Conservation (phyloP, 2,329 filamentous ascomycete species). For the Sporothrix dimorphospora region DNA sequence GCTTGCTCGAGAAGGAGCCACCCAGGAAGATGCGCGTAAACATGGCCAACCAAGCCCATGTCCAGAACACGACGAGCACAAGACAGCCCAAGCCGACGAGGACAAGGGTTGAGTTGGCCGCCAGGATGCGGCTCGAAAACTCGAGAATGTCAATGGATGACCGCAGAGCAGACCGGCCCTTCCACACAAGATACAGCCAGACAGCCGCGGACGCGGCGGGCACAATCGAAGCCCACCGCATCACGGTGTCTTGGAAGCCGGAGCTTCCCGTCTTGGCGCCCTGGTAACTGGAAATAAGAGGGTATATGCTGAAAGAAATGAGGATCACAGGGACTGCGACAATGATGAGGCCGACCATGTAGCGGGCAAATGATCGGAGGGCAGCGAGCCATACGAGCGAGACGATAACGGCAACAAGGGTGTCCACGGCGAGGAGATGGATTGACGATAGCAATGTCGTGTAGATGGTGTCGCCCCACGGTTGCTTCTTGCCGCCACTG, state of each 20-base stretch:
- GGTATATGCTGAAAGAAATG: slow-evolving; percentile 87
- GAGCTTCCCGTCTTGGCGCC: slow-evolving; percentile 70
- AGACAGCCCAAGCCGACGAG: slow-evolving; percentile 81
- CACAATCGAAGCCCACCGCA: slow-evolving; percentile 83
- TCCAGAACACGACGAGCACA: slow-evolving; percentile 78
- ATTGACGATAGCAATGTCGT: slow-evolving; percentile 84
- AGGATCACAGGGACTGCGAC: slow-evolving; percentile 84
- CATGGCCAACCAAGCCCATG: slow-evolving; percentile 96
- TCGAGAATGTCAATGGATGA: slow-evolving; percentile 88
- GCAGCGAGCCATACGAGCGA: slow-evolving; percentile 89
- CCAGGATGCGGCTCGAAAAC: slow-evolving; percentile 85
- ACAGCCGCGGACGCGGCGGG: slow-evolving; percentile 73
- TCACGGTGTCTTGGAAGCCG: slow-evolving; percentile 81
- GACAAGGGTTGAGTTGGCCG: slow-evolving; percentile 80
- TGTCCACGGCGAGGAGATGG: slow-evolving; percentile 87
- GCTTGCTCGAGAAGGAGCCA: slow-evolving; percentile 72
- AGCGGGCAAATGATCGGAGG: slow-evolving; percentile 82
- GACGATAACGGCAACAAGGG: slow-evolving; percentile 83
- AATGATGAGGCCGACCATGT: slow-evolving; percentile 79
- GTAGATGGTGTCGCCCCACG: slow-evolving; percentile 92
- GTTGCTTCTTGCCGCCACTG: slow-evolving; percentile 56
- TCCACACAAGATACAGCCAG: slow-evolving; percentile 83
- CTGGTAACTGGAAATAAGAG: slow-evolving; percentile 86
- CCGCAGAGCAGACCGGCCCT: slow-evolving; percentile 76
- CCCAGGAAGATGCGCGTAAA: slow-evolving; percentile 93